phyloP scores from a whole-genome alignment of 805 yeast genomes.

The Kuraishia hungarica region DNA sequence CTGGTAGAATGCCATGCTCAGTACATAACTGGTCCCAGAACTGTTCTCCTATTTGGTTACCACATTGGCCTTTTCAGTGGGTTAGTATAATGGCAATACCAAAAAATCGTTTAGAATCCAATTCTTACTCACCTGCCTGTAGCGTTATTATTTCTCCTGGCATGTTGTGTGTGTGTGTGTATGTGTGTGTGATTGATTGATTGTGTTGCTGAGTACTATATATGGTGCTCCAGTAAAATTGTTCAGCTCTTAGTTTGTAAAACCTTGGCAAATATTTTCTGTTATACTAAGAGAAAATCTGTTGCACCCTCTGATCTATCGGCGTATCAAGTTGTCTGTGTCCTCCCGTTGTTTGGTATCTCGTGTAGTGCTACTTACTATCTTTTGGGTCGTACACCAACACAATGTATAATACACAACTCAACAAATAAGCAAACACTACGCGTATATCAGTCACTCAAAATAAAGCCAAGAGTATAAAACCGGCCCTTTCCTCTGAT shows the following conservation, averaged over 20 bases:
- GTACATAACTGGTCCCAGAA: slow-evolving; percentile 85
- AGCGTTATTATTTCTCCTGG: slow-evolving; percentile 63
- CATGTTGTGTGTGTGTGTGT: slow-evolving; percentile 15
- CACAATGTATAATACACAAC: background rate
- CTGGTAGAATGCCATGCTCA: slow-evolving; percentile 77
- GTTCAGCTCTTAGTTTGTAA: too few species aligned
- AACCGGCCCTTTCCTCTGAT: too few species aligned
- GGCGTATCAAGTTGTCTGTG: too few species aligned
- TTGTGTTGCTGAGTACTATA: background rate
- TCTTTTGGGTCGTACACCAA: background rate
- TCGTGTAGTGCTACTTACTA: too few species aligned
- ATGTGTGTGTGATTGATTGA: too few species aligned
- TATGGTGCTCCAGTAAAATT: too few species aligned
- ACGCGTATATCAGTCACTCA: background rate
- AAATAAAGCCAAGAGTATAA: background rate
- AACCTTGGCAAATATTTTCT: too few species aligned
- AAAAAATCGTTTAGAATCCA: background rate
- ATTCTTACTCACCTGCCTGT: slow-evolving; percentile 39
- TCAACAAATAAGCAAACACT: background rate
- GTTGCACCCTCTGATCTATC: too few species aligned
- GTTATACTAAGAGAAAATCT: too few species aligned
- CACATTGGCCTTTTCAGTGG: slow-evolving; percentile 68
- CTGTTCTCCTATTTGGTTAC: slow-evolving; percentile 88
- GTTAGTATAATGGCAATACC: slow-evolving; percentile 5
- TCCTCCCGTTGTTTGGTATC: too few species aligned